Percentiles rank a stretch among this genome's conserved stretches.
phyloP scores from a whole-genome alignment of 352 stramenopile species.

The Pythium sp. region DNA sequence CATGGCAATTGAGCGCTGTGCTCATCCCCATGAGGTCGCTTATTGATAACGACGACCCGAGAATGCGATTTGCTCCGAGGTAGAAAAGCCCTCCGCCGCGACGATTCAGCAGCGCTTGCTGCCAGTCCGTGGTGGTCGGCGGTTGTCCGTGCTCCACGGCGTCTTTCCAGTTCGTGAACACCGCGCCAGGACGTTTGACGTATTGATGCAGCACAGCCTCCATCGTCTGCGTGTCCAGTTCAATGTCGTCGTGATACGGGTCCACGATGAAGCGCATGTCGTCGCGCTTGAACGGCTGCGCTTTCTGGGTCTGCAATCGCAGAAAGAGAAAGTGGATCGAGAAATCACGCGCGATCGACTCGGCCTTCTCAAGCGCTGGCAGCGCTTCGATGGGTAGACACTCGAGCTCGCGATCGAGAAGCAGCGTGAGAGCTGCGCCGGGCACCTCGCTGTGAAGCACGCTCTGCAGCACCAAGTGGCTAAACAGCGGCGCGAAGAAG shows the following conservation, averaged over 20 bases:
- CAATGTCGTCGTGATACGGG: constrained; percentile 50
- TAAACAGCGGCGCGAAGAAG: constrained; percentile 53
- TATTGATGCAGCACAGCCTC: constrained; percentile 40
- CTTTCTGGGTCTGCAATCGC: constrained; percentile 43
- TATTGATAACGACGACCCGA: constrained; percentile 48
- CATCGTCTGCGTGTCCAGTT: constrained; percentile 39
- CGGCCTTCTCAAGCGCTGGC: constrained; percentile 35
- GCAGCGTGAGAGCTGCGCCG: constrained; percentile 44
- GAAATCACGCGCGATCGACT: constrained; percentile 62
- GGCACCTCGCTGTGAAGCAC: constrained; percentile 41
- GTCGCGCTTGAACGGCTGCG: constrained; percentile 47
- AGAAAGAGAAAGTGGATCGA: constrained; percentile 71
- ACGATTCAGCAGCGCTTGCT: constrained; percentile 53
- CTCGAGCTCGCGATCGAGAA: constrained; percentile 53
- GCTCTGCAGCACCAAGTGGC: constrained; percentile 38
- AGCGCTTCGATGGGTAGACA: constrained; percentile 56
- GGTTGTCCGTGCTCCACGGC: constrained; percentile 54
- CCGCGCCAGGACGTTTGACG: constrained; percentile 26
- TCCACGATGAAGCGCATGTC: constrained; percentile 70
- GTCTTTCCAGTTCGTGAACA: constrained; percentile 55
- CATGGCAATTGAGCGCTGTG: constrained; percentile 54
- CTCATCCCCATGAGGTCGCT: constrained; percentile 69
- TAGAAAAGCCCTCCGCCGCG: constrained; percentile 67
- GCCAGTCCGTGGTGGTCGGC: constrained; percentile 67
- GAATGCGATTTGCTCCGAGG: constrained; percentile 60